These are phyloP conservation scores for Aciculoconidium aculeatum DNA, from an alignment of 805 yeast species.

Conservation along the genomic window DNA sequence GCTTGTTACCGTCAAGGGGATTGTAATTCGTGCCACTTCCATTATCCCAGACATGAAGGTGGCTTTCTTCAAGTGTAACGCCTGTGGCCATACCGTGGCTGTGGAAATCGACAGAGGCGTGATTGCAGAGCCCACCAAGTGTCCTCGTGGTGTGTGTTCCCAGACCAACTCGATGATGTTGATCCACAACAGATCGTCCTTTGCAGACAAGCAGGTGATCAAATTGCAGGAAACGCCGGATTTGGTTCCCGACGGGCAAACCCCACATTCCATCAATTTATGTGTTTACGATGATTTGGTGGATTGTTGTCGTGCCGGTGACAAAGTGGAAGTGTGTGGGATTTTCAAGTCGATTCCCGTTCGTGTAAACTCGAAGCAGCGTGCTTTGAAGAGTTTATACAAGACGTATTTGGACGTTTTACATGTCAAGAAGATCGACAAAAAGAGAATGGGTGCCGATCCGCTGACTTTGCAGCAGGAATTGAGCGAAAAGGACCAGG, in stretches of 20 bases:
- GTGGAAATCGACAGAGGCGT: slow-evolving; percentile 94
- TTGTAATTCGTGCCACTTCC: slow-evolving; percentile 82
- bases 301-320: slow-evolving; percentile 94
- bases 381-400: slow-evolving; percentile 77
- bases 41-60: slow-evolving; percentile 97
- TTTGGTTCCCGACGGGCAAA: slow-evolving; percentile 95
- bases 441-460: slow-evolving; percentile 75
- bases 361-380: slow-evolving; percentile 75
- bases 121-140: slow-evolving; percentile 85
- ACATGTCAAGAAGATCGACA: slow-evolving; percentile 83
- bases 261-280: slow-evolving; percentile 91
- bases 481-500: slow-evolving; percentile 57
- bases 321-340: slow-evolving; percentile 91
- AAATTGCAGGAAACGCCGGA: slow-evolving; percentile 95
- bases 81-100: slow-evolving; percentile 87
- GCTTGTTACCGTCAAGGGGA: slow-evolving; percentile 83
- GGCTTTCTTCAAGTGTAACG: slow-evolving; percentile 91
- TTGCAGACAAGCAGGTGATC: slow-evolving; percentile 93
- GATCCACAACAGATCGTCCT: slow-evolving; percentile 85
- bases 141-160: slow-evolving; percentile 86
- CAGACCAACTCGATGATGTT: slow-evolving; percentile 83
- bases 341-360: slow-evolving; percentile 91
- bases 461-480: slow-evolving; percentile 50
- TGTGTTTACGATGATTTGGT: slow-evolving; percentile 96
- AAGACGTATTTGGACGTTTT: slow-evolving; percentile 94